Evolutionary conservation across 2,329 filamentous ascomycete species (phyloP).

Genomic region (Colletotrichum somersetense): DNA sequence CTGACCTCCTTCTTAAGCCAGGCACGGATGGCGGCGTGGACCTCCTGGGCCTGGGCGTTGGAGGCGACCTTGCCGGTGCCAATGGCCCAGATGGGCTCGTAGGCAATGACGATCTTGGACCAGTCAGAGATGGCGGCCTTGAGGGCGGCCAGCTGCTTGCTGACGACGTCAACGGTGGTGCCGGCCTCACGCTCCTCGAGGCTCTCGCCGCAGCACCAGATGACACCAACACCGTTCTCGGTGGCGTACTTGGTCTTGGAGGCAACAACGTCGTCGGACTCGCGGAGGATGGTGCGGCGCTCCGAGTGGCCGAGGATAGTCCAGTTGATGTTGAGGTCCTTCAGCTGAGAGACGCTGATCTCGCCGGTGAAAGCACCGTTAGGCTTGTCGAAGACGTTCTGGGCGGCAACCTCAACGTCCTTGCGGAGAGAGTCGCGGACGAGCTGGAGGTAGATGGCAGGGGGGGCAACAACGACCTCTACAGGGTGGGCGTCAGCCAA

Average conservation of each 20-base stretch:
- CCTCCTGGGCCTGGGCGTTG: slow-evolving; percentile 91
- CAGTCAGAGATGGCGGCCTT: slow-evolving; percentile 84
- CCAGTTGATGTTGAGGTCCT: slow-evolving; percentile 91
- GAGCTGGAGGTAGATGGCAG: slow-evolving; percentile 89
- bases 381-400: slow-evolving; percentile 98
- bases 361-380: slow-evolving; percentile 98
- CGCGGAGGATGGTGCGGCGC: slow-evolving; percentile 88
- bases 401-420: slow-evolving; percentile 87
- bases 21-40: slow-evolving; percentile 89
- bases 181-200: slow-evolving; percentile 90
- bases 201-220: slow-evolving; percentile 97
- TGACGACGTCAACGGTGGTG: slow-evolving; percentile 89
- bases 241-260: slow-evolving; percentile 95
- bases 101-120: slow-evolving; percentile 95
- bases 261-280: slow-evolving; percentile 87
- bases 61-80: slow-evolving; percentile 95
- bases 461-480: slow-evolving; percentile 97
- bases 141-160: slow-evolving; percentile 85
- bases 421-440: slow-evolving; percentile 82
- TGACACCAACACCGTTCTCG: slow-evolving; percentile 88
- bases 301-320: slow-evolving; percentile 94
- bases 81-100: slow-evolving; percentile 98
- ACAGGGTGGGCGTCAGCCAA: slow-evolving; percentile 44
- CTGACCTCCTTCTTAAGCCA: slow-evolving; percentile 87
- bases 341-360: slow-evolving; percentile 91